Evolutionary conservation across 2,329 filamentous ascomycete genomes (phyloP).

Genomic region (Diaporthe vexans): DNA sequence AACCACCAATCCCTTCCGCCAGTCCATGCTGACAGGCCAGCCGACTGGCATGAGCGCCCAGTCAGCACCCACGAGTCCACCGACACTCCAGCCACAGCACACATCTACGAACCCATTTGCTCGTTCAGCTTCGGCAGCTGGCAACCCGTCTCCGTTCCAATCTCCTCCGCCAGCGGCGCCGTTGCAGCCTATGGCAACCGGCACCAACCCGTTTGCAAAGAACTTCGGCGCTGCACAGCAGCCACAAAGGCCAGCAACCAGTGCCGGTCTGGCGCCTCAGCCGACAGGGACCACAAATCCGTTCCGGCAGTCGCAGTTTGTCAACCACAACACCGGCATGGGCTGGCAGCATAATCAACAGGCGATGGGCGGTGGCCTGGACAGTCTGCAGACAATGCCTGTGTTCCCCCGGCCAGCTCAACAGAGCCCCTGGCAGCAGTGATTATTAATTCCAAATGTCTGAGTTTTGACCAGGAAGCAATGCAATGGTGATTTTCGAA

Average conservation of each 20-base stretch:
- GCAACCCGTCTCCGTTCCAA: slow-evolving; percentile 60
- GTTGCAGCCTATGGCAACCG: slow-evolving; percentile 65
- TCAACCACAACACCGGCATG: slow-evolving; percentile 88
- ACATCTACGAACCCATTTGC: slow-evolving; percentile 88
- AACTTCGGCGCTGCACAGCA: slow-evolving; percentile 56
- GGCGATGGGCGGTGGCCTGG: slow-evolving; percentile 84
- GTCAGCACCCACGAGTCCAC: slow-evolving; percentile 55
- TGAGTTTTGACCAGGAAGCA: slow-evolving; percentile 19
- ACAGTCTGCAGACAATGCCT: slow-evolving; percentile 82
- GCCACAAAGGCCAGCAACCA: slow-evolving; percentile 60
- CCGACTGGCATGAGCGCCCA: slow-evolving; percentile 61
- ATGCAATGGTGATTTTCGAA: slow-evolving; percentile 10
- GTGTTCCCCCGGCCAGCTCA: slow-evolving; percentile 87
- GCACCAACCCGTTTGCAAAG: slow-evolving; percentile 72
- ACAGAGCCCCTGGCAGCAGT: slow-evolving; percentile 73
- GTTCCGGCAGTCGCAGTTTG: slow-evolving; percentile 91
- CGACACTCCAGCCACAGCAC: slow-evolving; percentile 64
- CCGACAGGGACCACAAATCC: slow-evolving; percentile 93
- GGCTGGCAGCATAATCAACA: slow-evolving; percentile 88
- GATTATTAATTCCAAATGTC: slow-evolving; percentile 39
- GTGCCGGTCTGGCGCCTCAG: slow-evolving; percentile 74
- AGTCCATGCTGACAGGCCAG: slow-evolving; percentile 79
- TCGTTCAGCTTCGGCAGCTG: slow-evolving; percentile 64
- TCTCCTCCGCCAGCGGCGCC: slow-evolving; percentile 57
- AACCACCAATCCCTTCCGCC: slow-evolving; percentile 92